Evolutionary conservation across 768 basidiomycete genomes (phyloP), one percentile per base, ranked within the genome.

Genomic region (Tubosaeta sp.): DNA sequence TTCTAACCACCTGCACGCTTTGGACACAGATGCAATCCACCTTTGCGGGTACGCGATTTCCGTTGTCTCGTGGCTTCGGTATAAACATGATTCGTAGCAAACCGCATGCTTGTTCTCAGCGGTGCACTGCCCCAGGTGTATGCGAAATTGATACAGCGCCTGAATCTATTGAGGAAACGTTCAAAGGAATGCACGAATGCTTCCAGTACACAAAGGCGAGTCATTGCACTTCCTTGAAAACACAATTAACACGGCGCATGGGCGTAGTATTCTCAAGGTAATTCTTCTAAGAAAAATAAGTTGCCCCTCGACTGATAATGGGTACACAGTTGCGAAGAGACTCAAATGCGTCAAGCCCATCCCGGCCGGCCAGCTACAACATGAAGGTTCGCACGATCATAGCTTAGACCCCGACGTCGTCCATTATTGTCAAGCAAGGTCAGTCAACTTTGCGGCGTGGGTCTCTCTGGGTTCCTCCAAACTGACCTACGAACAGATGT

Each of bases 121-220:
- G 69, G 11, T 84, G 83, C 52, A 54, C 64, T n/a, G 71, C 71
- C 0, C 47, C 50, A 2, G 83, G 84, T 3, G 76, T 76, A 21
- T 84, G 83, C 51, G 71, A 82, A 46, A 82, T 84, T 11, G 76
- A 81, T 38, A 78, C 76, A 0, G 61, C 73, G 0, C 83, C 83
- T 0, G 74, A 78, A 48, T 77, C 80, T 0, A 75, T 85, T 16
- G 77, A 83, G 53, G 80, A 75, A 7, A 83, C 80, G 0, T 85
- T 84, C 53, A 77, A 73, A 0, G 84, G 84, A 2, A 70, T 68
- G 51, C 77, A 83, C 35, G 78, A 82, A 55, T 79, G 73, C 3
- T 84, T 82, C 64, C 76, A 80, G 55, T 85, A 81, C 50, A 84
- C 83, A 1, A 85, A 77, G 74, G 83, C 79, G 42, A 31, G 49